Percentiles rank a stretch among this genome's conserved stretches.
phyloP scores from a whole-genome alignment of 1,139 yeast species.

The Debaryomyces robertsiae region DNA sequence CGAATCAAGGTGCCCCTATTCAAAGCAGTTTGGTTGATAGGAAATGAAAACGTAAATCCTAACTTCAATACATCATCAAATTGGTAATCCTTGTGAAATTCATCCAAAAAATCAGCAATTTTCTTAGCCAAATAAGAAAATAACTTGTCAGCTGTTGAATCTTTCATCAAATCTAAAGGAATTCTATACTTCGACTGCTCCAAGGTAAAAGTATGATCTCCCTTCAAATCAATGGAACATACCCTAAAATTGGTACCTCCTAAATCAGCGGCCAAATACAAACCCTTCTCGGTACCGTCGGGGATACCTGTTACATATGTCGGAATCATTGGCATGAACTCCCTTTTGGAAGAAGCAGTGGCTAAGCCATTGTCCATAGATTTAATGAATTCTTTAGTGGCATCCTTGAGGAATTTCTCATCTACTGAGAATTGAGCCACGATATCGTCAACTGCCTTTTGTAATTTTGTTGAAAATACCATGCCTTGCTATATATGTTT shows the following conservation, averaged over 20 bases:
- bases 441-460: conserved; percentile 47
- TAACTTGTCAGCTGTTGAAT: conserved; percentile 56
- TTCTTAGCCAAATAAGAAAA: conserved; percentile 75
- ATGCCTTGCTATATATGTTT: not conserved
- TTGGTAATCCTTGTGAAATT: conserved; percentile 56
- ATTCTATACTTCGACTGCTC: conserved; percentile 74
- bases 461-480: conserved; percentile 30
- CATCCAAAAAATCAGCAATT: conserved; percentile 60
- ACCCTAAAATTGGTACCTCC: conserved; percentile 92
- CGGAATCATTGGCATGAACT: conserved; percentile 84
- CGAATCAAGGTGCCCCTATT: conserved; percentile 78
- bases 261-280: conserved; percentile 77
- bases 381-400: conserved; percentile 65
- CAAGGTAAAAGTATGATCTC: conserved; percentile 75
- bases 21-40: conserved; percentile 81
- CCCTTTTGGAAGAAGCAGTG: conserved; percentile 37
- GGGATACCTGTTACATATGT: conserved; percentile 81
- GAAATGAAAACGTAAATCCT: conserved; percentile 93
- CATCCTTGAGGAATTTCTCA: conserved; percentile 52
- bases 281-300: conserved; percentile 76
- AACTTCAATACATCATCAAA: conserved; percentile 52
- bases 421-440: conserved; percentile 57
- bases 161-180: conserved; percentile 68
- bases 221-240: conserved; percentile 76
- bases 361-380: conserved; percentile 65